These are phyloP conservation scores for Saccharomycopsis crataegensis DNA, from an alignment of 1,139 yeast species.

Conservation along the genomic window DNA sequence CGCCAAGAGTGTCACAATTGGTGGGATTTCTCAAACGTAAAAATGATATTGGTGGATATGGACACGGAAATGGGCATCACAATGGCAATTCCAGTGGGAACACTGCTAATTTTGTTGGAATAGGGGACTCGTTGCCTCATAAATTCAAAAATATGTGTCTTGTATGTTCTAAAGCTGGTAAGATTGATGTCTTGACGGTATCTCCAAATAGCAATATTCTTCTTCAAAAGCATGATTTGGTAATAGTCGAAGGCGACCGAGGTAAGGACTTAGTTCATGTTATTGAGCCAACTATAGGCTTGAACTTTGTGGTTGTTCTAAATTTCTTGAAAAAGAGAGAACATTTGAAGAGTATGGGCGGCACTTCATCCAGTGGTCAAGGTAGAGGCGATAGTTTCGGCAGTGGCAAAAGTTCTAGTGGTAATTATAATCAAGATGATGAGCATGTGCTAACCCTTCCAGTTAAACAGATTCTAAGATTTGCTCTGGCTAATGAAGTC, in stretches of 20 bases:
- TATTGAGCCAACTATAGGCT: constrained; percentile 54
- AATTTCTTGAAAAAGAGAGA: constrained; percentile 73
- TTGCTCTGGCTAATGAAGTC: constrained; percentile 16
- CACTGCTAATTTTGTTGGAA: neutral
- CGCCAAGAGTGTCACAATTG: constrained; percentile 10
- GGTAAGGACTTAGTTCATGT: constrained; percentile 87
- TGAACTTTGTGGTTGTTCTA: constrained; percentile 74
- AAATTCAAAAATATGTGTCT: constrained; percentile 41
- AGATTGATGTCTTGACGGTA: constrained; percentile 74
- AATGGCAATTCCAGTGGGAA: neutral
- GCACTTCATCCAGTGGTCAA: constrained; percentile 19
- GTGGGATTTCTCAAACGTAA: constrained; percentile 25
- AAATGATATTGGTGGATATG: constrained; percentile 12
- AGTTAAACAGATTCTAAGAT: constrained; percentile 67
- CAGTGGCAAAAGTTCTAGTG: neutral
- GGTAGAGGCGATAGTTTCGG: constrained; percentile 18
- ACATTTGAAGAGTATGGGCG: constrained; percentile 69
- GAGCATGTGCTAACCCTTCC: constrained; percentile 27
- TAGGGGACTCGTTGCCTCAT: constrained; percentile 16
- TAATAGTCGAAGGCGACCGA: constrained; percentile 95
- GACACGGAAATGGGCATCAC: neutral
- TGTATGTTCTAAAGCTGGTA: constrained; percentile 80
- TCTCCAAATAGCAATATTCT: constrained; percentile 48
- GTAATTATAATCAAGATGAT: constrained; percentile 13
- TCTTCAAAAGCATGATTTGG: constrained; percentile 66